These are phyloP conservation scores for Psilocybe cubensis DNA, from an alignment of 768 basidiomycete species.

Conservation along the genomic window DNA sequence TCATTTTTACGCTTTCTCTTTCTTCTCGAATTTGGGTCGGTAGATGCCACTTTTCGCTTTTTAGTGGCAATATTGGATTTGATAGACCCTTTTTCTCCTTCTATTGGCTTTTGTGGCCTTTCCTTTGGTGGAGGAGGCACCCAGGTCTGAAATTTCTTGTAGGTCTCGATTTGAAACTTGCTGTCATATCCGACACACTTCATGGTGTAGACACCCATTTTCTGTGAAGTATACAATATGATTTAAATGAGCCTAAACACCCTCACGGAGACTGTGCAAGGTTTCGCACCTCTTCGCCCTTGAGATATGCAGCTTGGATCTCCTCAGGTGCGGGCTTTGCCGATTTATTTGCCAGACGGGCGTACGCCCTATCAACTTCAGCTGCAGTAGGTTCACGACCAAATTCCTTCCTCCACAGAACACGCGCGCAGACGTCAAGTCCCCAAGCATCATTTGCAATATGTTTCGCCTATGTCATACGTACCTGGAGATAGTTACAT, in stretches of 20 bases:
- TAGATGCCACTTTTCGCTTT: too few relatives aligned
- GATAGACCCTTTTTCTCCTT: neutral
- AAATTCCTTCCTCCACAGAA: conserved; percentile 27
- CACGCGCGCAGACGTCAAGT: conserved; percentile 22
- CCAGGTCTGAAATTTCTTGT: conserved; percentile 11
- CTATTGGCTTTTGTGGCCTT: neutral
- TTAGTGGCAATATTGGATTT: too few relatives aligned
- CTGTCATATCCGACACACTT: conserved; percentile 26
- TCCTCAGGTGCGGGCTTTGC: conserved; percentile 25
- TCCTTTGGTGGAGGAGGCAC: conserved; percentile 8
- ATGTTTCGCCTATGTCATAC: conserved; percentile 29
- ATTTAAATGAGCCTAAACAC: neutral
- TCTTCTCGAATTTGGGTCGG: neutral
- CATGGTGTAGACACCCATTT: conserved; percentile 22
- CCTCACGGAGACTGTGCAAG: neutral
- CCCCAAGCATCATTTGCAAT: conserved; percentile 34
- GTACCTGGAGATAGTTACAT: conserved; percentile 21
- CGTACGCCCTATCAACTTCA: conserved; percentile 21
- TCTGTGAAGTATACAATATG: neutral
- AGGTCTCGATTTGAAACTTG: conserved; percentile 16
- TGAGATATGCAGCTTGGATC: conserved; percentile 27
- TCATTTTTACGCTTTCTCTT: neutral
- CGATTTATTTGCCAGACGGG: conserved; percentile 2
- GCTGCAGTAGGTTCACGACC: conserved; percentile 26
- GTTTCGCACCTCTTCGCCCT: conserved; percentile 33